These are phyloP conservation scores for Aspergillus sp. DNA, from an alignment of 2,329 filamentous ascomycete genomes.

Conservation along the genomic window DNA sequence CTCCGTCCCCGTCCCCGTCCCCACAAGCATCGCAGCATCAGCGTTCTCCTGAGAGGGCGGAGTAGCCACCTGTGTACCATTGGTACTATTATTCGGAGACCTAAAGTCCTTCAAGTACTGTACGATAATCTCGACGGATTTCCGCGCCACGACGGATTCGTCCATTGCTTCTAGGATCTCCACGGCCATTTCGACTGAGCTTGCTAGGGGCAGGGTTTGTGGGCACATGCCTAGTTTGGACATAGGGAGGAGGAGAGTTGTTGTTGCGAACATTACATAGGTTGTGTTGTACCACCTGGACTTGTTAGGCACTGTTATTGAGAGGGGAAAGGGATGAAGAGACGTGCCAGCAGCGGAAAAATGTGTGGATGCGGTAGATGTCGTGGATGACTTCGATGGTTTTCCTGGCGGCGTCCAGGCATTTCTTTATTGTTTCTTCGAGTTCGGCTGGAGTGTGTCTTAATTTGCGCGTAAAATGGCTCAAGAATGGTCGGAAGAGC, in stretches of 20 bases:
- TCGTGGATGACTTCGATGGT: slow-evolving; percentile 37
- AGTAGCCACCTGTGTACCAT: slow-evolving; percentile 2
- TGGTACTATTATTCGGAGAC: slow-evolving; percentile 3
- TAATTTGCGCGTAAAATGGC: slow-evolving; percentile 24
- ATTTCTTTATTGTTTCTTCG: slow-evolving; percentile 29
- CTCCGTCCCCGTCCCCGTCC: slow-evolving; percentile 2
- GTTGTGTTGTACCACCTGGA: slow-evolving; percentile 39
- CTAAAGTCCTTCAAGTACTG: slow-evolving; percentile 27
- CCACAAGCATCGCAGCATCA: not conserved
- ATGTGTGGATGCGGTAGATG: slow-evolving; percentile 33
- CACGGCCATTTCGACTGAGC: slow-evolving; percentile 32
- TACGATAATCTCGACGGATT: slow-evolving; percentile 32
- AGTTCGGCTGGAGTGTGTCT: slow-evolving; percentile 20
- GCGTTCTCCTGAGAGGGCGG: not conserved
- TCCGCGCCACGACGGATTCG: slow-evolving; percentile 34
- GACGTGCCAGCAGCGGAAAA: slow-evolving; percentile 38
- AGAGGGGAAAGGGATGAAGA: not conserved
- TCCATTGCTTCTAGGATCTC: slow-evolving; percentile 38
- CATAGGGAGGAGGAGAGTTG: slow-evolving; percentile 31
- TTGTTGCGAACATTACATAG: slow-evolving; percentile 36
- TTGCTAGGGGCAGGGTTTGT: slow-evolving; percentile 21
- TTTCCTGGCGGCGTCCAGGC: slow-evolving; percentile 32
- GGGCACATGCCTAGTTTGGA: slow-evolving; percentile 22
- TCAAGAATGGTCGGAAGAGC: slow-evolving; percentile 30
- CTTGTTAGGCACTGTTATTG: not conserved